Percentiles rank a stretch among this genome's conserved stretches.
These are phyloP conservation scores for Penstemon eatonii DNA, from an alignment of 257 asterid genomes.

Conservation along the genomic window DNA sequence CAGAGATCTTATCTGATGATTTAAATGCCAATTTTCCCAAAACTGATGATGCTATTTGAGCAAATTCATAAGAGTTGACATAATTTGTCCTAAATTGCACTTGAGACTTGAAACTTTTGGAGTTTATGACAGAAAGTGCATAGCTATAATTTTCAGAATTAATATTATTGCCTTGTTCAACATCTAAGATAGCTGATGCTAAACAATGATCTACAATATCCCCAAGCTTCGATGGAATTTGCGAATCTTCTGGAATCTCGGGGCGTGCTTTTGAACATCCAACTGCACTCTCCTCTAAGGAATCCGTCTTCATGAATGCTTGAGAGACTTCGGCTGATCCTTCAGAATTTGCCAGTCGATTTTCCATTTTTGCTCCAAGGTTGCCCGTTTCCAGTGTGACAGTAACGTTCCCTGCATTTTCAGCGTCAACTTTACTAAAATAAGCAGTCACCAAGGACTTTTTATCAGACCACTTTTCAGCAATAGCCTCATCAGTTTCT, in stretches of 20 bases:
- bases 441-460: constrained; percentile 34
- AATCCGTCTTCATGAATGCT: constrained; percentile 40
- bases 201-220: constrained; percentile 33
- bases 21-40: constrained; percentile 53
- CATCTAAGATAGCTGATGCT: constrained; percentile 27
- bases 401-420: constrained; percentile 36
- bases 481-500: constrained; percentile 30
- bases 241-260: constrained; percentile 38
- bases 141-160: constrained; percentile 31
- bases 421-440: constrained; percentile 43
- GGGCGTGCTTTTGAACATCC: constrained; percentile 36
- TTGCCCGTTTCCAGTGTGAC: constrained; percentile 37
- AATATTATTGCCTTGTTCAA: constrained; percentile 32
- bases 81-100: constrained; percentile 41
- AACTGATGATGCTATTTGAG: constrained; percentile 60
- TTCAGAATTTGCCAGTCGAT: constrained; percentile 60
- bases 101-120: constrained; percentile 28
- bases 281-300: constrained; percentile 26
- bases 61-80: constrained; percentile 70
- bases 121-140: constrained; percentile 24
- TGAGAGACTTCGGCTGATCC: constrained; percentile 76
- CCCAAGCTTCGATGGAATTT: constrained; percentile 38
- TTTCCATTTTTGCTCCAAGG: constrained; percentile 43
- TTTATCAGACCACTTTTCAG: constrained; percentile 39
- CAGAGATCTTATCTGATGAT: constrained; percentile 51